phyloP scores from a whole-genome alignment of 345 rosid genomes.

The Anacardium occidentale region DNA sequence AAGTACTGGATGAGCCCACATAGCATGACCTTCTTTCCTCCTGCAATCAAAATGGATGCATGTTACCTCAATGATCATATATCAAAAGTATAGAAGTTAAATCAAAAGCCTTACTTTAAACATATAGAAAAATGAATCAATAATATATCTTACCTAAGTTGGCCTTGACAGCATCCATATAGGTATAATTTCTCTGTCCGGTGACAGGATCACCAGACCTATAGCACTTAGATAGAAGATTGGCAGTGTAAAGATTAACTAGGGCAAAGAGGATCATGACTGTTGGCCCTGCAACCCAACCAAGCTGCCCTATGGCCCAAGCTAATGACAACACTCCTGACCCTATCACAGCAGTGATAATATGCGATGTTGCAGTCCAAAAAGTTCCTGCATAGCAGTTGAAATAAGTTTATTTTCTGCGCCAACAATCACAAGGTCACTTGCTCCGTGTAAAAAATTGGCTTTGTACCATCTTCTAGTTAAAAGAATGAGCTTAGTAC shows the following conservation, averaged over 20 bases:
- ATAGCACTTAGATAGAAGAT: slow-evolving; percentile 40
- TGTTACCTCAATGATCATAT: slow-evolving; percentile 1
- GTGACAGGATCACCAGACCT: slow-evolving; percentile 46
- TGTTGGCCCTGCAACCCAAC: slow-evolving; percentile 51
- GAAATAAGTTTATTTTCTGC: too few species aligned
- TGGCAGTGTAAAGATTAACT: slow-evolving; percentile 42
- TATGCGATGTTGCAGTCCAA: slow-evolving; percentile 50
- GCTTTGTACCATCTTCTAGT: background rate
- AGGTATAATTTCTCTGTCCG: slow-evolving; percentile 48
- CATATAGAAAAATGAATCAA: background rate
- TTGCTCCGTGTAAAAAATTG: too few species aligned
- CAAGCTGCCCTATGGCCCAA: slow-evolving; percentile 53
- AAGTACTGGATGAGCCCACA: slow-evolving; percentile 50
- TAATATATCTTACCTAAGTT: slow-evolving; percentile 28
- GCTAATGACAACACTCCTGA: slow-evolving; percentile 54
- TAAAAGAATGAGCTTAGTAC: background rate
- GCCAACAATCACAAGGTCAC: too few species aligned
- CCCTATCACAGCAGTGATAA: slow-evolving; percentile 53
- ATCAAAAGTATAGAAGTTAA: background rate
- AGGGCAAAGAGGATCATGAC: slow-evolving; percentile 44
- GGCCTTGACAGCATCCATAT: slow-evolving; percentile 52
- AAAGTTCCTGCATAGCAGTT: slow-evolving; percentile 38
- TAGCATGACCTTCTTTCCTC: slow-evolving; percentile 39
- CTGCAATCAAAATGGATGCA: slow-evolving; percentile 26
- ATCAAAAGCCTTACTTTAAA: too few species aligned